Conservation (phyloP, 192 early-diverging fungal species). For the Coemansia sp. region DNA sequence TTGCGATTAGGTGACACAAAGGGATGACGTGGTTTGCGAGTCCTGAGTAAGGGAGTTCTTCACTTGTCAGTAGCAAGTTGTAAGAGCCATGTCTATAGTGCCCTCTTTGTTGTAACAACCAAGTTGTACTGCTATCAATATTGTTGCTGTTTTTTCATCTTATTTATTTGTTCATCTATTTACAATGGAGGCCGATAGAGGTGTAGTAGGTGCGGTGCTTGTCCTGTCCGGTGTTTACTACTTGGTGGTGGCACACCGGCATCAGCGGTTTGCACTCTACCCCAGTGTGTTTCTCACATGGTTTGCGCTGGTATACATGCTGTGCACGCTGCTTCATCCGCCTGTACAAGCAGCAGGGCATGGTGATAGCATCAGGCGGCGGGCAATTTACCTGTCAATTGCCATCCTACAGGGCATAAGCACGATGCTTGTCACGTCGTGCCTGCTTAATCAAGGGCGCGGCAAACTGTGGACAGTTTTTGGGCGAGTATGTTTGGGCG, state of each 20-base stretch:
- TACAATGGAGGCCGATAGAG: conserved; percentile 3
- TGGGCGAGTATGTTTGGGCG: background rate
- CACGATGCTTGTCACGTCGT: conserved; percentile 1
- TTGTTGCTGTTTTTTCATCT: background rate
- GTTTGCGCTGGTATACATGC: conserved; percentile 7
- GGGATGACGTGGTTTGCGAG: conserved; percentile 5
- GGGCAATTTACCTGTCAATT: conserved; percentile 5
- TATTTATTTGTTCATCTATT: background rate
- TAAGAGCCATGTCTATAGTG: background rate
- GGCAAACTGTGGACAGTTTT: background rate
- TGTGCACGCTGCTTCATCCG: conserved; percentile 8
- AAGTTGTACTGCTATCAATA: background rate
- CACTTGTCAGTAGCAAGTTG: background rate
- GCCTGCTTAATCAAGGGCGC: background rate
- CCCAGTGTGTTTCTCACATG: background rate
- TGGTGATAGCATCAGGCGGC: background rate
- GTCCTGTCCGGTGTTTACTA: background rate
- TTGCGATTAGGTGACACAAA: background rate
- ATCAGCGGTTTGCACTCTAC: background rate
- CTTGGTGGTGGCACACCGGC: conserved; percentile 8
- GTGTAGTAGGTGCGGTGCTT: background rate
- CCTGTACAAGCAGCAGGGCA: background rate
- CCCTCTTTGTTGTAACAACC: no score
- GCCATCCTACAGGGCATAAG: background rate
- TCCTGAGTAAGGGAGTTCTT: background rate